Conservation (phyloP, 225 moss, liverwort and hornwort genomes). For the Bryoerythrophyllum caledonicum region DNA sequence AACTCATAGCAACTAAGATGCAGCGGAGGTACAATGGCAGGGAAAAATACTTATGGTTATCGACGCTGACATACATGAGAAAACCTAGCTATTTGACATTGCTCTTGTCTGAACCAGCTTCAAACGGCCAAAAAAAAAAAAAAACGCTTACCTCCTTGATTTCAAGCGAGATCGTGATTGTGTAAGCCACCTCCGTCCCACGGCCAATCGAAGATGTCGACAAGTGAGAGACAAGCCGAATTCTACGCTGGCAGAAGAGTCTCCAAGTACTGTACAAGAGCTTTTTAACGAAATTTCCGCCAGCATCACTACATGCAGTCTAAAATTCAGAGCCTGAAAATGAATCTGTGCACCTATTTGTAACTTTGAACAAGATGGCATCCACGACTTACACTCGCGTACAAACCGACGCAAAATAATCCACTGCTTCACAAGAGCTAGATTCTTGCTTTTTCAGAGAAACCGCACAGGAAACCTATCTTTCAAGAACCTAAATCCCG, state of each 20-base stretch:
- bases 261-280: slow-evolving; percentile 17
- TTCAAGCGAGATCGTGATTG: not conserved
- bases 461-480: not conserved
- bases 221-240: not conserved
- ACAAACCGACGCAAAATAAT: no score
- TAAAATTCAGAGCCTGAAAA: not conserved
- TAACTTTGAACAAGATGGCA: not conserved
- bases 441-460: not conserved
- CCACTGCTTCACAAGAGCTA: not conserved
- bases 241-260: not conserved
- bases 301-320: not conserved
- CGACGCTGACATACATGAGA: not conserved
- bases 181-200: slow-evolving; percentile 10
- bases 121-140: slow-evolving; percentile 7
- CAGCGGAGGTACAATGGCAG: not conserved
- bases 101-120: not conserved
- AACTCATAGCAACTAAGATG: no score
- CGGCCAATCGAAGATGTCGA: not conserved
- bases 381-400: not conserved
- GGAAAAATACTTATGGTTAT: not conserved
- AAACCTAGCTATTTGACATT: not conserved
- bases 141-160: not conserved
- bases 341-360: not conserved
- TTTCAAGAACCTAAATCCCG: not conserved
- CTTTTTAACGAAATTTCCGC: not conserved